Evolutionary conservation across 257 asterid species (phyloP), one percentile per base, ranked within the genome.

Genomic region (Solanum sejunctum): DNA sequence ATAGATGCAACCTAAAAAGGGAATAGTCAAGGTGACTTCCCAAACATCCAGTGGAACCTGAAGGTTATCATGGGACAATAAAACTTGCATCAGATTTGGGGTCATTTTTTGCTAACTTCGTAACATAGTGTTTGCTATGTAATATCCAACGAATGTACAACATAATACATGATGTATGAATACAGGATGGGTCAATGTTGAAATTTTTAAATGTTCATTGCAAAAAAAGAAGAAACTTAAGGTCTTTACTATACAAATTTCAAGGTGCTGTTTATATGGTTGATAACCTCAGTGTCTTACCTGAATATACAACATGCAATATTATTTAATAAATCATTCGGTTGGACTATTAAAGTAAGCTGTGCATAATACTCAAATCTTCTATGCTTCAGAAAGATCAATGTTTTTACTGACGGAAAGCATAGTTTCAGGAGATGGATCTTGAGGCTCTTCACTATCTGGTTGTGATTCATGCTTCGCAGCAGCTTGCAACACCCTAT

Each of bases 391-490:
- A n/a, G 99, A 91, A 71, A 89, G 86, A 87, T 91, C 95, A 43
- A 90, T 85, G 83, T 90, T 93, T 81, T 90, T 94, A 21, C 82
- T 91, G 79, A 87, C 86, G 83, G 96, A 82, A 43, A 83, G 56
- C 58, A 83, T 71, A 55, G 72, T 66, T 56, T 88, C 84, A 49
- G 91, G 89, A 67, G 96, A 75, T 2, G 84, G 84, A 64, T 88
- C 95, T 88, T 89, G 91, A 64, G 85, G 61, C 83, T 90, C 95
- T 87, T 90, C 89, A 10, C 28, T 32, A 12, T 90, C 97, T 56
- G 92, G 99, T 80, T 92, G 97, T 58, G 99, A 93, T 89, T 95
- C 95, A 28, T 92, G 98, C 93, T 94, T 95, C 21, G 99, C 99
- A 45, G 98, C 99, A 72, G 99, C 99, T 86, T 94, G 99, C 88